These are phyloP conservation scores for Zasmidium citrigriseum DNA, from an alignment of 2,329 filamentous ascomycete genomes.

Conservation along the genomic window DNA sequence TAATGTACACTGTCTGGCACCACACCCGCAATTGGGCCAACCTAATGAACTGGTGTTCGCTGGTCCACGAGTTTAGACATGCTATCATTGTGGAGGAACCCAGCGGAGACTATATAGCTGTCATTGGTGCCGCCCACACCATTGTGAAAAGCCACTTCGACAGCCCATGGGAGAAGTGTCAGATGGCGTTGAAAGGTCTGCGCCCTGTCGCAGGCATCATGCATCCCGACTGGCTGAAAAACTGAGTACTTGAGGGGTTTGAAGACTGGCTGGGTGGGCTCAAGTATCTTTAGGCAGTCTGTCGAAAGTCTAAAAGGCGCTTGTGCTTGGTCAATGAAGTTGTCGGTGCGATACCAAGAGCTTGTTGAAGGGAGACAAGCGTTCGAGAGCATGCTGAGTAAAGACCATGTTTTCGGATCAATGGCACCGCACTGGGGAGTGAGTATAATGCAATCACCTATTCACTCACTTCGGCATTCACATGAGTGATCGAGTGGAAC, in stretches of 20 bases:
- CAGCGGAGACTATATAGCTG: background rate
- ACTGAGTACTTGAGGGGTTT: background rate
- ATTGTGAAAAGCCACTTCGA: background rate
- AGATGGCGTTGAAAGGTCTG: background rate
- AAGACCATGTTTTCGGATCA: too few species aligned
- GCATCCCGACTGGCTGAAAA: background rate
- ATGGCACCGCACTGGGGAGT: too few species aligned
- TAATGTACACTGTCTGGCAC: too few species aligned
- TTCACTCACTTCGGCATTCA: too few species aligned
- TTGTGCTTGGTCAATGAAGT: too few species aligned
- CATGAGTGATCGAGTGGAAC: too few species aligned
- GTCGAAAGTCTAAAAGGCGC: too few species aligned
- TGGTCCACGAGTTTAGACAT: background rate
- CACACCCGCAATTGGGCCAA: background rate
- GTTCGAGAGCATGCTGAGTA: too few species aligned
- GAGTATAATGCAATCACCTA: too few species aligned
- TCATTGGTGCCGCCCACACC: background rate
- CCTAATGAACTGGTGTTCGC: background rate
- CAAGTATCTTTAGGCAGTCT: too few species aligned
- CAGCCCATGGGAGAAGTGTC: background rate
- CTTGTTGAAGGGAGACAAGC: too few species aligned
- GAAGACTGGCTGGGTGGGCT: background rate
- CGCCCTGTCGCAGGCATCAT: background rate
- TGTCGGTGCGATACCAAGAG: too few species aligned
- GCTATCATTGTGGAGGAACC: background rate